Evolutionary conservation across 2,329 filamentous ascomycete genomes (phyloP).

Genomic region (Aspergillus nomiae): DNA sequence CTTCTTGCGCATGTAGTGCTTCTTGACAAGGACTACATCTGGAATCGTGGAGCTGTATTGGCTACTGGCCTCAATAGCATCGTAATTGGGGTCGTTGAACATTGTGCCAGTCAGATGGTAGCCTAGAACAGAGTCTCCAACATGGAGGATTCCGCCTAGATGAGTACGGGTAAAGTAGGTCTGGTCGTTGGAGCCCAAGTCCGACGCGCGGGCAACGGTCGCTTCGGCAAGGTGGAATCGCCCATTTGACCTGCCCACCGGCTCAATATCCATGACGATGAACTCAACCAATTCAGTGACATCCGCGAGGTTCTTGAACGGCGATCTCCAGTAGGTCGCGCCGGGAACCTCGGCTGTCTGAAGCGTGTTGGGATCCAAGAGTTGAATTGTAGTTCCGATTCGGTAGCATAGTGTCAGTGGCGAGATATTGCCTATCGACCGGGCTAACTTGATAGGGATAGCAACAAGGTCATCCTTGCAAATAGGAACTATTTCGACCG

Average conservation of each 20-base stretch:
- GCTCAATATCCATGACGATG: constrained; percentile 91
- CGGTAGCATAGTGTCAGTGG: constrained; percentile 84
- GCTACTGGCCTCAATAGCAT: constrained; percentile 76
- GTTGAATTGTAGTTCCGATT: constrained; percentile 84
- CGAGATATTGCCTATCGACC: constrained; percentile 82
- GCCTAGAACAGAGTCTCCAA: constrained; percentile 92
- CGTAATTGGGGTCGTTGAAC: constrained; percentile 86
- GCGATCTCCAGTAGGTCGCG: constrained; percentile 84
- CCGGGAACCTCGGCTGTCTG: constrained; percentile 85
- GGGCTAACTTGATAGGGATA: constrained; percentile 84
- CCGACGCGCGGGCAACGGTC: constrained; percentile 81
- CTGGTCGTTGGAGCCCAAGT: constrained; percentile 81
- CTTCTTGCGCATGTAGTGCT: constrained; percentile 87
- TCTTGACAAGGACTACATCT: constrained; percentile 95
- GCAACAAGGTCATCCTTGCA: constrained; percentile 98
- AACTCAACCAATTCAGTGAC: constrained; percentile 87
- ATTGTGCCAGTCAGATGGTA: constrained; percentile 87
- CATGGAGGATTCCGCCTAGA: constrained; percentile 79
- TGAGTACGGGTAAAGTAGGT: constrained; percentile 92
- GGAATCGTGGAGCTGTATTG: constrained; percentile 78
- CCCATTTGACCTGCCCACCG: constrained; percentile 71
- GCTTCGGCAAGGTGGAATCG: constrained; percentile 84
- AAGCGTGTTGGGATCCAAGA: constrained; percentile 87
- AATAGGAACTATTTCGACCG: constrained; percentile 85
- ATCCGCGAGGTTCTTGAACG: constrained; percentile 82